These are phyloP conservation scores for Dentipellis fragilis DNA, from an alignment of 768 basidiomycete species.

Conservation along the genomic window DNA sequence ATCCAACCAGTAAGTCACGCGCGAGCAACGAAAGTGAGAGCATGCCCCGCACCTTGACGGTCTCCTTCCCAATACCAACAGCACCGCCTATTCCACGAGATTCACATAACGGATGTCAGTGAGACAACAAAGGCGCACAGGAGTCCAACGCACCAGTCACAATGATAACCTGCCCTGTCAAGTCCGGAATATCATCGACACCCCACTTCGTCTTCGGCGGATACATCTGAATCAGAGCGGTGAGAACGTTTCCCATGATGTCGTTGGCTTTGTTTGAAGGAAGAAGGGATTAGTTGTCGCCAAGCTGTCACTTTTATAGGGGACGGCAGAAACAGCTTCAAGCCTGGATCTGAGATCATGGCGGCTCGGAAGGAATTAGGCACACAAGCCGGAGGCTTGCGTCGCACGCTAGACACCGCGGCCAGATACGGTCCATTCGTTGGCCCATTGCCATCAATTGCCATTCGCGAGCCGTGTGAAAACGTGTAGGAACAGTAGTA, in stretches of 20 bases:
- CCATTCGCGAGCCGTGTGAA: no score
- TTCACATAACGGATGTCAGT: not conserved
- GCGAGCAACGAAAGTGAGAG: not conserved
- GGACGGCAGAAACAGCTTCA: no score
- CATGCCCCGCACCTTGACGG: slow-evolving; percentile 33
- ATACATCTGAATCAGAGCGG: slow-evolving; percentile 6
- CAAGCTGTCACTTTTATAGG: no score
- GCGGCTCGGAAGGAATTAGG: no score
- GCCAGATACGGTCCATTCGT: no score
- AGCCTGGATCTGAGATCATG: no score
- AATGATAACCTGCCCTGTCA: slow-evolving; percentile 14
- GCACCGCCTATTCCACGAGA: slow-evolving; percentile 19
- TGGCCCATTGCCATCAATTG: no score
- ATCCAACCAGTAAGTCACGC: not conserved
- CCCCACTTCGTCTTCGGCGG: slow-evolving; percentile 12
- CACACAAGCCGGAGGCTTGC: no score
- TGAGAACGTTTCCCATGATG: not conserved
- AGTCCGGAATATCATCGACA: slow-evolving; percentile 14
- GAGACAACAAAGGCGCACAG: not conserved
- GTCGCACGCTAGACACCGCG: no score
- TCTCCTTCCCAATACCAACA: slow-evolving; percentile 47
- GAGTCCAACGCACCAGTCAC: slow-evolving; percentile 9
- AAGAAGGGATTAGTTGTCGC: no score
- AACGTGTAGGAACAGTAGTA: no score
- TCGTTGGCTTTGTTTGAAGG: no score